Conservation (phyloP, 148 eudicot genomes). For the Selenicereus undatus region DNA sequence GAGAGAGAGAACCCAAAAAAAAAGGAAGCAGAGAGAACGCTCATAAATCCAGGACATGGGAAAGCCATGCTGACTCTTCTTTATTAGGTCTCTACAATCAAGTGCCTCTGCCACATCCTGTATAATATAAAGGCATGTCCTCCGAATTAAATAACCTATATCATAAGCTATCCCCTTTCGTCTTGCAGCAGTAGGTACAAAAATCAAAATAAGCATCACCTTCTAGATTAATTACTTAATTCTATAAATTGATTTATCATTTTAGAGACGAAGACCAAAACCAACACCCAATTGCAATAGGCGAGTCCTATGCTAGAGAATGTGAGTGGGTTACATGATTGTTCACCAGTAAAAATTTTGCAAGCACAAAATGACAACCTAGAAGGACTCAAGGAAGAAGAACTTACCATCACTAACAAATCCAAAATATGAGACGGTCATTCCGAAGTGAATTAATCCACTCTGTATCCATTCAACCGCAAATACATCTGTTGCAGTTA, state of each 20-base stretch:
- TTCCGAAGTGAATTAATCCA: conserved; percentile 85
- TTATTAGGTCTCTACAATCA: neutral
- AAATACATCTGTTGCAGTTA: conserved; percentile 94
- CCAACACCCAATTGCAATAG: neutral
- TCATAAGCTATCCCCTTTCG: neutral
- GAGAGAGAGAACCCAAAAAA: neutral
- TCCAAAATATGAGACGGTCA: conserved; percentile 88
- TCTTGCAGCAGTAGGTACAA: neutral
- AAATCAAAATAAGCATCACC: neutral
- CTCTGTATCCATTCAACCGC: conserved; percentile 92
- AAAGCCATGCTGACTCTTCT: neutral
- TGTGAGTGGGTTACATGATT: neutral
- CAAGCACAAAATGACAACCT: conserved; percentile 13
- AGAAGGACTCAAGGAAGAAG: conserved; percentile 7
- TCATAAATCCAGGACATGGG: neutral
- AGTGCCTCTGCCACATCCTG: neutral
- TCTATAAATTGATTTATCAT: no score
- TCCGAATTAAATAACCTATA: neutral
- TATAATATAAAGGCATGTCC: neutral
- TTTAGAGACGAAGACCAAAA: neutral
- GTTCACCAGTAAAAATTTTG: neutral
- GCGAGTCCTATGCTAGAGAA: neutral
- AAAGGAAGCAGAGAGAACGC: neutral
- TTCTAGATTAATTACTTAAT: neutral
- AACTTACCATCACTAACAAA: conserved; percentile 89